Conservation (phyloP, 2,329 filamentous ascomycete genomes). For the Coniella lustricola region DNA sequence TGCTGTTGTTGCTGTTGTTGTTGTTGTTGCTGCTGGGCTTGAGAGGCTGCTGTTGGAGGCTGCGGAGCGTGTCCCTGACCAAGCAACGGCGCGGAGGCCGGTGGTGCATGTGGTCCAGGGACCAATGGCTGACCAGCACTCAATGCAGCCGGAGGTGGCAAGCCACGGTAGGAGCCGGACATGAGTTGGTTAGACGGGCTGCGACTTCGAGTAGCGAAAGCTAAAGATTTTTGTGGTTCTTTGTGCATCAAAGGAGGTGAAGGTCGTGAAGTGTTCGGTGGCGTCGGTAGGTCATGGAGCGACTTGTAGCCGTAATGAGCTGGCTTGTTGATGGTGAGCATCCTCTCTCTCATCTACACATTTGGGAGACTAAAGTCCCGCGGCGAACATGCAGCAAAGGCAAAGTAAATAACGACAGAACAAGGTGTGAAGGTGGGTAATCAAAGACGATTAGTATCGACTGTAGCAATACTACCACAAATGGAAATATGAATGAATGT, state of each 20-base stretch:
- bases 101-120: constrained; percentile 26
- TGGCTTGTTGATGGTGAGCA: constrained; percentile 57
- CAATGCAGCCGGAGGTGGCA: constrained; percentile 63
- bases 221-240: constrained; percentile 38
- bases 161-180: constrained; percentile 62
- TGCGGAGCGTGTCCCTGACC: constrained; percentile 19
- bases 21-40: constrained; percentile 17
- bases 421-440: too few species aligned
- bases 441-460: too few species aligned
- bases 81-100: constrained; percentile 21
- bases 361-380: constrained; percentile 5
- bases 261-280: constrained; percentile 46
- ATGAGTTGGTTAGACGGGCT: constrained; percentile 50
- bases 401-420: neutral
- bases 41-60: constrained; percentile 21
- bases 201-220: constrained; percentile 34
- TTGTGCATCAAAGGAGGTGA: constrained; percentile 47
- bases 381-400: constrained; percentile 8
- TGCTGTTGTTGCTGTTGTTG: constrained; percentile 9
- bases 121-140: constrained; percentile 45
- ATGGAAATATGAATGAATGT: constrained; percentile 1
- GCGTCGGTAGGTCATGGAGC: constrained; percentile 56
- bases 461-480: neutral
- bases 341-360: constrained; percentile 38
- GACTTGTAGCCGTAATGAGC: constrained; percentile 51